A percentile compares a stretch with the other conserved stretches of the same genome.
Conservation (phyloP, 257 asterid genomes). For the Catharanthus roseus region DNA sequence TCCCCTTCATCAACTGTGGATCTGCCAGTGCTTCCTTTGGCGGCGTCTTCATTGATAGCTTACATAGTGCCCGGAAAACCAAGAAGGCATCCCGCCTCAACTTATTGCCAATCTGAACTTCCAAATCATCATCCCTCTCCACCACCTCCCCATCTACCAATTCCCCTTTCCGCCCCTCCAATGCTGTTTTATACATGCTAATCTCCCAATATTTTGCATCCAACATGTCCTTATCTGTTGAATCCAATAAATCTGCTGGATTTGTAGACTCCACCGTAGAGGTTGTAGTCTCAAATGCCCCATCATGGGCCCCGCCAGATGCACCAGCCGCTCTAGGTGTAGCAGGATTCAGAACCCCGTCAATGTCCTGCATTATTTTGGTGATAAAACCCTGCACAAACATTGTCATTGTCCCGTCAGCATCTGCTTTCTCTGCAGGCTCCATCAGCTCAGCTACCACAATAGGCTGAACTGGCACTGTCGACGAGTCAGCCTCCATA, state of each 20-base stretch:
- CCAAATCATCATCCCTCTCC: constrained; percentile 93
- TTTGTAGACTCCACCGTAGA: constrained; percentile 92
- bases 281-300: constrained; percentile 94
- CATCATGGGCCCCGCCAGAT: constrained; percentile 67
- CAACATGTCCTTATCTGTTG: constrained; percentile 97
- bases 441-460: constrained; percentile 96
- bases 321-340: constrained; percentile 49
- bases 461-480: constrained; percentile 91
- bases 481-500: constrained; percentile 98
- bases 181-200: constrained; percentile 95
- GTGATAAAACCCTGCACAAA: constrained; percentile 94
- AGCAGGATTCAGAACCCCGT: constrained; percentile 75
- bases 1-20: constrained; percentile 93
- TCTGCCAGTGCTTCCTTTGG: constrained; percentile 85
- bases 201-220: constrained; percentile 99
- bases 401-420: constrained; percentile 73
- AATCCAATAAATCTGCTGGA: constrained; percentile 96
- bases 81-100: constrained; percentile 91
- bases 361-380: constrained; percentile 84
- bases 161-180: constrained; percentile 97
- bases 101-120: constrained; percentile 95
- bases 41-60: constrained; percentile 98
- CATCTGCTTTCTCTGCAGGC: constrained; percentile 76
- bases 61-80: constrained; percentile 92
- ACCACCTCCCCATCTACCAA: constrained; percentile 77